Evolutionary conservation across 129 eudicot genomes (phyloP), one percentile per base, ranked within the genome.

Genomic region (Pseudognaphalium luteoalbum): DNA sequence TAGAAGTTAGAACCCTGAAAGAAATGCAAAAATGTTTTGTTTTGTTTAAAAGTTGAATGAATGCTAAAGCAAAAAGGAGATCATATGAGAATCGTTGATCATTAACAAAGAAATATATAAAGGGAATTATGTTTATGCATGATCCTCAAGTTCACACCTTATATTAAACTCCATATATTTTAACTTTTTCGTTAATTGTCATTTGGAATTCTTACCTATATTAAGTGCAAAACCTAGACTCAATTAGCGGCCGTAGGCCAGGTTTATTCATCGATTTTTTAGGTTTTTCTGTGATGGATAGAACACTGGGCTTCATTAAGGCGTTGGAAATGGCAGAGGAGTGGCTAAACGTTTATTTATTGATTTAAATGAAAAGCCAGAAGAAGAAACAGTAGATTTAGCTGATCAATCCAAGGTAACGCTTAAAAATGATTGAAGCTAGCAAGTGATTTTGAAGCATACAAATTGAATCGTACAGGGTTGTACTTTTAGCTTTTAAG

Each of bases 291-390:
- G 47, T 75, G 12, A 82, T 82, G 82, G 82, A 82, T 64, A 41
- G 70, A 71, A 22, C 41, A 29, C 8, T 57, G 71, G 33, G 28
- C 69, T 54, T 39, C 14, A 28, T 65, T 32, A 66, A 76, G 17
- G 66, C 59, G 20, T 20, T 37, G 75, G 65, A 74, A 81, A 66
- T 22, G 83, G 68, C 28, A 47, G 15, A 34, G 82, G 78, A 64
- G 66, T 72, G 81, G 62, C 82, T 21, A 82, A 77, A 82, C 70
- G 64, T 21, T 57, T 78, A 47, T 71, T 71, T 71, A 21, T 76
- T 51, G 85, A 82, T 73, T 56, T 82, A 71, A 82, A 82, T 71
- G 59, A 77, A 82, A 72, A 42, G 47, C 82, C 85, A 22, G 70
- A 70, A 54, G 85, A 72, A 39, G 78, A 76, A 57, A 77, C 54